A percentile compares a stretch with the other conserved stretches of the same genome.
Conservation (phyloP, 176 grass and related monocot genomes). For the Dactylis glomerata region DNA sequence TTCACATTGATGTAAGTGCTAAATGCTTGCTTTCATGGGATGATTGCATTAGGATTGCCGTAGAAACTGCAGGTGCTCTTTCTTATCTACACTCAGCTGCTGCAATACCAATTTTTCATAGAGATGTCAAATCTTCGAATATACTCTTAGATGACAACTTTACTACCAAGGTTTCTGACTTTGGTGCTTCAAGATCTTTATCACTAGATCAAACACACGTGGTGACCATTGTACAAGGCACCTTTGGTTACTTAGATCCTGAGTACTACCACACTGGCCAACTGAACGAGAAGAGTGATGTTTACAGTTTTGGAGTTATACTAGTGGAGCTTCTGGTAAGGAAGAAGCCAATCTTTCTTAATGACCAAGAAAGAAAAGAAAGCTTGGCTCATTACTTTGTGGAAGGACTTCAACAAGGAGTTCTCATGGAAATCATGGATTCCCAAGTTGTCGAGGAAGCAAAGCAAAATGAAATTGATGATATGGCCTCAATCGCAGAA, state of each 20-base stretch:
- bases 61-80: constrained; percentile 33
- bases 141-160: constrained; percentile 39
- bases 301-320: constrained; percentile 65
- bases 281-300: constrained; percentile 51
- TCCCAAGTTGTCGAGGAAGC: constrained; percentile 27
- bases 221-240: constrained; percentile 53
- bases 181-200: constrained; percentile 55
- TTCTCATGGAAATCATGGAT: constrained; percentile 25
- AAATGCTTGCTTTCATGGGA: constrained; percentile 33
- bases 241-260: constrained; percentile 42
- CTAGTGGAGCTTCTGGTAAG: constrained; percentile 36
- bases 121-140: constrained; percentile 53
- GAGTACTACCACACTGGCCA: constrained; percentile 42
- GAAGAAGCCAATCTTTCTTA: constrained; percentile 47
- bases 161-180: constrained; percentile 40
- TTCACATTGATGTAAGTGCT: background rate
- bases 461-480: constrained; percentile 14
- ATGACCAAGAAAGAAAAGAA: constrained; percentile 15
- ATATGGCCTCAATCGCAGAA: constrained; percentile 14
- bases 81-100: constrained; percentile 50
- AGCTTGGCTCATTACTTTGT: constrained; percentile 40
- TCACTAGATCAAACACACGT: constrained; percentile 48
- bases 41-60: constrained; percentile 35
- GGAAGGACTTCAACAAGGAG: background rate
- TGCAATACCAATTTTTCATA: constrained; percentile 49